Base-by-base conservation (phyloP, 345 rosid genomes). In the thale cress (Arabidopsis thaliana) region DNA sequence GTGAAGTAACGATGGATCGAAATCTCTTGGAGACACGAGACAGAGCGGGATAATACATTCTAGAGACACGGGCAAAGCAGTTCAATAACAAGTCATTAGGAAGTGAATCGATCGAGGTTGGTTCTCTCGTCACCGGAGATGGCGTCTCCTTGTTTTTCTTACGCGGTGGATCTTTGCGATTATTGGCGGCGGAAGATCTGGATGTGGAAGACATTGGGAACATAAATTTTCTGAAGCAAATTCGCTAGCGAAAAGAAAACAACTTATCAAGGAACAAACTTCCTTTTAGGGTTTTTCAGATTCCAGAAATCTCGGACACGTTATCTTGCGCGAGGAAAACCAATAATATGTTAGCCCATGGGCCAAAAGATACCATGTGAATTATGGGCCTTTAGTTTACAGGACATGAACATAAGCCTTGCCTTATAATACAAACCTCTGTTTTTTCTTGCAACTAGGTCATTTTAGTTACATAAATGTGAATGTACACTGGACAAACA, bases 51-150 rank as follows among this genome's bases (percentile, higher is more conserved):
- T 85, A 82, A 73, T 84, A 66, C 42, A 80, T 77, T 38, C 87
- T 79, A 1, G 93, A 90, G 55, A 87, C 40, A 2, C 93, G 86
- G 2, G 91, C 86, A 8, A 92, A 66, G 68, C 87, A 83, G 72
- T 83, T 84, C 20, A 87, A 10, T 1, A 88, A 75, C 55, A 92
- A 71, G 66, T 89, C 96, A 55, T 85, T 40, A 7, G 97, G 88
- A 25, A 89, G 87, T 14, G 72, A 48, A n/a, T 4, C 9, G 10
- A 64, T 28, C 30, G 57, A 49, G 10, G 16, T 6, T 8, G 56
- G 69, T 20, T 45, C n/a, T 30, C 7, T 32, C 12, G 34, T 42
- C 46, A 6, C 10, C 12, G 70, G 45, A 4, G 58, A 49, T 0
- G 22, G 44, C 11, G 20, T 51, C 48, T 44, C 5, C 46, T 12